Percentiles rank a stretch among this genome's conserved stretches.
Conservation (phyloP, 2,329 filamentous ascomycete genomes). For the Trichoderma sp. region DNA sequence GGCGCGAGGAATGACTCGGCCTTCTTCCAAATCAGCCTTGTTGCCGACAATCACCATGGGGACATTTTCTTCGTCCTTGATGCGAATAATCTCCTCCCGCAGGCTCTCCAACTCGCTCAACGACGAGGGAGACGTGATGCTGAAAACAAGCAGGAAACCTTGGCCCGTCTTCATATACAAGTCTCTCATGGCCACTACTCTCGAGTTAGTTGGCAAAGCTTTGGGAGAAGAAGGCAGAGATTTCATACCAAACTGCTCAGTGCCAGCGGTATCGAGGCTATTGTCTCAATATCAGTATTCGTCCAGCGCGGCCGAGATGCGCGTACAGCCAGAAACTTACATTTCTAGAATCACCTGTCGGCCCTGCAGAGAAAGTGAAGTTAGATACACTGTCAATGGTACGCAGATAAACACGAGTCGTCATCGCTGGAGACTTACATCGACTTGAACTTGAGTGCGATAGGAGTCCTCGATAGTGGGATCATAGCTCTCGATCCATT, state of each 20-base stretch:
- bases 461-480: slow-evolving; percentile 80
- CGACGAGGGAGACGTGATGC: slow-evolving; percentile 84
- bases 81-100: slow-evolving; percentile 86
- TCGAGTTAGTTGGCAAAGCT: not conserved
- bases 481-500: slow-evolving; percentile 89
- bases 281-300: slow-evolving; percentile 3
- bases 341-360: slow-evolving; percentile 90
- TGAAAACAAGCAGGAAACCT: slow-evolving; percentile 89
- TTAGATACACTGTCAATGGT: slow-evolving; percentile 37
- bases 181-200: slow-evolving; percentile 68
- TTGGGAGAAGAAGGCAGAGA: not conserved
- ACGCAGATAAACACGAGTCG: too few relatives aligned
- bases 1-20: slow-evolving; percentile 75
- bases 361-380: slow-evolving; percentile 57
- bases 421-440: slow-evolving; percentile 68
- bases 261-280: slow-evolving; percentile 86
- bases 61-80: slow-evolving; percentile 84
- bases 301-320: not conserved
- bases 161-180: slow-evolving; percentile 94
- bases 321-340: slow-evolving; percentile 51
- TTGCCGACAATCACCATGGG: slow-evolving; percentile 92
- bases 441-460: slow-evolving; percentile 75
- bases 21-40: slow-evolving; percentile 88
- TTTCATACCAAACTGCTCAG: slow-evolving; percentile 84
- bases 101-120: slow-evolving; percentile 79